Percentiles rank a stretch among this genome's conserved stretches.
Evolutionary conservation across 2,329 filamentous ascomycete genomes (phyloP).

Genomic region (Penicillium nordicum): DNA sequence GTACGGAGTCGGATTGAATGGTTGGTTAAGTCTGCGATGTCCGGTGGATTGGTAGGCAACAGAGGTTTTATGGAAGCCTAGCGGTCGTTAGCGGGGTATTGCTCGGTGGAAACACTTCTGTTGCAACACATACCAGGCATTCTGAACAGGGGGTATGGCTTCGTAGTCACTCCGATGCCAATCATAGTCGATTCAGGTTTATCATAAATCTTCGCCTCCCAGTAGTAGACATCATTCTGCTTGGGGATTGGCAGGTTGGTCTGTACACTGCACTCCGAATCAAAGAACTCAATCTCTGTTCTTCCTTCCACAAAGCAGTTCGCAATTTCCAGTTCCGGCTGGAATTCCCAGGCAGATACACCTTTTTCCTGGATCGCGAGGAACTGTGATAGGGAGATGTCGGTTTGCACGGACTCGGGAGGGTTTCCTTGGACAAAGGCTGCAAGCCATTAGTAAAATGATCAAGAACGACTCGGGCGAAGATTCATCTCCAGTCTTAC

Average conservation of each 20-base stretch:
- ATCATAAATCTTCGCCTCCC: conserved; percentile 98
- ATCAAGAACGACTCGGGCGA: conserved; percentile 1
- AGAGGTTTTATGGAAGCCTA: conserved; percentile 88
- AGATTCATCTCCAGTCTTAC: conserved; percentile 48
- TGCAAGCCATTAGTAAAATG: conserved; percentile 38
- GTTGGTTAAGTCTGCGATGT: conserved; percentile 85
- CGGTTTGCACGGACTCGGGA: conserved; percentile 89
- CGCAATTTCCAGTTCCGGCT: conserved; percentile 96
- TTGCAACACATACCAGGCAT: conserved; percentile 71
- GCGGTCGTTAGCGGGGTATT: conserved; percentile 10
- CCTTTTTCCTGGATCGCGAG: conserved; percentile 98
- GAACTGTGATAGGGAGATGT: conserved; percentile 96
- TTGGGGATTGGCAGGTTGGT: conserved; percentile 96
- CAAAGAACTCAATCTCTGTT: conserved; percentile 98
- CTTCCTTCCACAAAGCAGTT: conserved; percentile 97
- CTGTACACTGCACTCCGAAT: conserved; percentile 95
- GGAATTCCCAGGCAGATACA: conserved; percentile 99
- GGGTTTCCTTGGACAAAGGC: conserved; percentile 93
- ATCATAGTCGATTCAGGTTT: conserved; percentile 86
- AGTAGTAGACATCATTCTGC: conserved; percentile 99
- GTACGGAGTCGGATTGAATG: conserved; percentile 75
- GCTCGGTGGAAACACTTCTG: background rate
- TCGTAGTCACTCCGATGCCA: conserved; percentile 91
- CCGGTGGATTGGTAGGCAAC: conserved; percentile 88
- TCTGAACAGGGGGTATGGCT: conserved; percentile 92